Evolutionary conservation across 805 yeast species (phyloP).

Genomic region (Lipomyces orientalis): DNA sequence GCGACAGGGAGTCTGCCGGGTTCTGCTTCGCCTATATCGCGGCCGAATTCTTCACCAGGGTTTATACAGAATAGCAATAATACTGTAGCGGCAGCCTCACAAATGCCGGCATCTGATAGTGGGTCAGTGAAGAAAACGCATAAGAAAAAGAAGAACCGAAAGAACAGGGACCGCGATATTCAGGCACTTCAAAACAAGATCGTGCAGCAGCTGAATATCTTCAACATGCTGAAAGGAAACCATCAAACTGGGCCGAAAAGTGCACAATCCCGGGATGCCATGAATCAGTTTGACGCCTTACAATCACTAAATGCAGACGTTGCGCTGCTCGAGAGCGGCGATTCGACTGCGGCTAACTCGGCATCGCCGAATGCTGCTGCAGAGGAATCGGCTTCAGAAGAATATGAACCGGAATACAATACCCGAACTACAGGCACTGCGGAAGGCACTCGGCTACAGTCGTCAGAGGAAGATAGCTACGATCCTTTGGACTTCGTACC

Average conservation of each 20-base stretch:
- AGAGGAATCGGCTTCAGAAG: slow-evolving; percentile 5
- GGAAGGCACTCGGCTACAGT: neutral
- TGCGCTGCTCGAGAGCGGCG: neutral
- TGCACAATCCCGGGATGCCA: neutral
- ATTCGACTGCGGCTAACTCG: neutral
- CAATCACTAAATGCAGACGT: neutral
- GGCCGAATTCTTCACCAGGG: neutral
- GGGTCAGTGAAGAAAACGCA: slow-evolving; percentile 10
- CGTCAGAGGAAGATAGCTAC: neutral
- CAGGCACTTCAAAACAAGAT: neutral
- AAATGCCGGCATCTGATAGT: neutral
- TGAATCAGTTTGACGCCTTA: slow-evolving; percentile 11
- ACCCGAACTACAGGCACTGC: neutral
- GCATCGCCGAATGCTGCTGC: neutral
- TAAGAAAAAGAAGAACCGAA: slow-evolving; percentile 10
- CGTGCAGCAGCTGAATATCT: neutral
- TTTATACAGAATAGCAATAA: neutral
- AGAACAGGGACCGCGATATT: slow-evolving; percentile 2
- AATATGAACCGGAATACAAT: neutral
- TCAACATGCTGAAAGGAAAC: neutral
- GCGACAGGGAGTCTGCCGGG: neutral
- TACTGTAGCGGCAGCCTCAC: neutral
- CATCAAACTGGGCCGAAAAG: neutral
- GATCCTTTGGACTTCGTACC: slow-evolving; percentile 4
- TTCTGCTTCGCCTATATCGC: neutral